Evolutionary conservation across 306 rosid species (phyloP).

Genomic region (Trifolium repens): DNA sequence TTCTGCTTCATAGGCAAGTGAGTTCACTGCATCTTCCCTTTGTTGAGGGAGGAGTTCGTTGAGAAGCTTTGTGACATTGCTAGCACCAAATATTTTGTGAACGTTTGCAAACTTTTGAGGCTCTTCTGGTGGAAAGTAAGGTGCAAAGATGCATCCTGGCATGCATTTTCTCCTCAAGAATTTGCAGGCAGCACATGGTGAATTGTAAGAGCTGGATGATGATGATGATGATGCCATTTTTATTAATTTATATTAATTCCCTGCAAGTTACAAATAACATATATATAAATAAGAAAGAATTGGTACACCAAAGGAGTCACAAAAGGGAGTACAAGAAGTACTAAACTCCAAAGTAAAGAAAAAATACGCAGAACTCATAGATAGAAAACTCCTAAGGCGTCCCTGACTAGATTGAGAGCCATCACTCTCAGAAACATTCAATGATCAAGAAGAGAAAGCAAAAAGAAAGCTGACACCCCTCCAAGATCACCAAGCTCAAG

Average conservation of each 20-base stretch:
- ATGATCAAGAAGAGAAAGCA: no score
- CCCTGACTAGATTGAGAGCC: no score
- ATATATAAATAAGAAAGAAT: no score
- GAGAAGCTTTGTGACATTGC: slow-evolving; percentile 95
- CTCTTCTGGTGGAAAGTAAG: slow-evolving; percentile 97
- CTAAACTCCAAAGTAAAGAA: no score
- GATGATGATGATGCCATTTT: slow-evolving; percentile 66
- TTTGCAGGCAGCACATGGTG: slow-evolving; percentile 98
- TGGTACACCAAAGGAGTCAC: no score
- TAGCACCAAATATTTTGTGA: slow-evolving; percentile 96
- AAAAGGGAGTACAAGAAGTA: no score
- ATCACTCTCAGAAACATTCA: no score
- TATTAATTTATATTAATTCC: not conserved
- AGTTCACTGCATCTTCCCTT: slow-evolving; percentile 95
- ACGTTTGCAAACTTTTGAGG: slow-evolving; percentile 94
- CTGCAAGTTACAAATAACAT: slow-evolving; percentile 21
- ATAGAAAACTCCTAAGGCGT: no score
- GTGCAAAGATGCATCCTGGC: slow-evolving; percentile 96
- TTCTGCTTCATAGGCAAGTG: slow-evolving; percentile 95
- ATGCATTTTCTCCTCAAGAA: slow-evolving; percentile 92
- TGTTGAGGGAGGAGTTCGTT: slow-evolving; percentile 93
- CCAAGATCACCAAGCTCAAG: no score
- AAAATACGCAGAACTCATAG: no score
- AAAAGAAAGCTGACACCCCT: no score
- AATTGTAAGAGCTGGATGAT: slow-evolving; percentile 77